Evolutionary conservation across 371 early-diverging fungal species (phyloP).

Genomic region (Furculomyces boomerangus): DNA sequence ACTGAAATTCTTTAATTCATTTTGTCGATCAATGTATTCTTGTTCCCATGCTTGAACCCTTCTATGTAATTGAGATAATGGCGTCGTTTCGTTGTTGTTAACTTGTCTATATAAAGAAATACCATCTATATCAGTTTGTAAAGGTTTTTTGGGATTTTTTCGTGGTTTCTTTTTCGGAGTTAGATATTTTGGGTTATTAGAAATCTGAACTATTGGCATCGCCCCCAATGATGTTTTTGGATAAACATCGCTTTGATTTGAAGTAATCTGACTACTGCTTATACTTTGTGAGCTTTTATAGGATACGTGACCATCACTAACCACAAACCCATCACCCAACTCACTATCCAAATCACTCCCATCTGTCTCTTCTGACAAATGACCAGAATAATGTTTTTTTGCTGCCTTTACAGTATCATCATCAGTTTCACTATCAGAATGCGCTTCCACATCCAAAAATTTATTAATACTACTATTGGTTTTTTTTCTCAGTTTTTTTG

Average conservation of each 20-base stretch:
- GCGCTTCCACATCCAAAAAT: not conserved
- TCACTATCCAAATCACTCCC: not conserved
- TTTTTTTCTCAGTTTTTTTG: not conserved
- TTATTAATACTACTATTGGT: not conserved
- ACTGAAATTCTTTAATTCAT: not conserved
- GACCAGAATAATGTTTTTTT: not conserved
- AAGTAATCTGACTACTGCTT: not conserved
- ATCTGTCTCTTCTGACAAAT: conserved; percentile 2
- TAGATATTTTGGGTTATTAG: not conserved
- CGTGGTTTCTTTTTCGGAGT: not conserved
- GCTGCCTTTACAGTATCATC: not conserved
- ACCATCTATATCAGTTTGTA: not conserved
- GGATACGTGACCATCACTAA: not conserved
- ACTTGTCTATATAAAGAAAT: not conserved
- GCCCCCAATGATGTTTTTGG: not conserved
- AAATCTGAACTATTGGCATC: not conserved
- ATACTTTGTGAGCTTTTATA: not conserved
- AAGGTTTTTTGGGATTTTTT: not conserved
- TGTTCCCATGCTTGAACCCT: not conserved
- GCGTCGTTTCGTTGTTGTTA: conserved; percentile 1
- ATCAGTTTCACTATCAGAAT: not conserved
- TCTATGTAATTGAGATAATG: not conserved
- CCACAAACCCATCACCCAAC: not conserved
- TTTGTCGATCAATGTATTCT: not conserved
- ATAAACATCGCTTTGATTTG: too few relatives aligned